These are phyloP conservation scores for Sporisorium exsertum DNA, from an alignment of 1,284 basidiomycete species.

Conservation along the genomic window DNA sequence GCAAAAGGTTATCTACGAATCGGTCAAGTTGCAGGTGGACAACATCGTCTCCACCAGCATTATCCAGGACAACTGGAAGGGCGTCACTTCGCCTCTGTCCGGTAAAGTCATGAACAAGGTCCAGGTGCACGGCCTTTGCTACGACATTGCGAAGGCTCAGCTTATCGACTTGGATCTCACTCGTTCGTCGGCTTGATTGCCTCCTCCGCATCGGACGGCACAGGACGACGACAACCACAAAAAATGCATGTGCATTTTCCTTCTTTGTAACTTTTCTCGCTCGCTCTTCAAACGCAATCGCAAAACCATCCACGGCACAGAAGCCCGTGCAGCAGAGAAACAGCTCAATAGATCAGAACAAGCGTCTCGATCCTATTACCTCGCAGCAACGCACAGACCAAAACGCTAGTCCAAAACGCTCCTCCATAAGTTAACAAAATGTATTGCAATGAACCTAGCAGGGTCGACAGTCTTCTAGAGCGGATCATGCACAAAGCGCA, in stretches of 20 bases:
- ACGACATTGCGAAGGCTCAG: slow-evolving; percentile 60
- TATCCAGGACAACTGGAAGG: slow-evolving; percentile 80
- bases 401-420: not conserved
- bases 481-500: slow-evolving; percentile 36
- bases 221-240: slow-evolving; percentile 6
- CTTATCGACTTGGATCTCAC: slow-evolving; percentile 47
- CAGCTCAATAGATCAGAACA: not conserved
- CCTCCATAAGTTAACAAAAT: not conserved
- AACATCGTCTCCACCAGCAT: slow-evolving; percentile 78
- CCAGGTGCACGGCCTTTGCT: slow-evolving; percentile 58
- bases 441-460: not conserved
- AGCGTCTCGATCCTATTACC: too few relatives aligned
- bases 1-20: slow-evolving; percentile 55
- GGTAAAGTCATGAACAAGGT: slow-evolving; percentile 65
- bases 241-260: slow-evolving; percentile 8
- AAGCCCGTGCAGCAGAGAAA: too few relatives aligned
- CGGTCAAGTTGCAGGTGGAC: slow-evolving; percentile 80
- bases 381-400: not conserved
- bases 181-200: slow-evolving; percentile 21
- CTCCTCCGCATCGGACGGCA: not conserved
- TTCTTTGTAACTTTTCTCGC: not conserved
- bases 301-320: not conserved
- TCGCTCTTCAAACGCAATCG: slow-evolving; percentile 13
- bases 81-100: slow-evolving; percentile 72
- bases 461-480: slow-evolving; percentile 10